Base-by-base conservation (phyloP, 2,329 filamentous ascomycete species). In the Daldinia sp. region DNA sequence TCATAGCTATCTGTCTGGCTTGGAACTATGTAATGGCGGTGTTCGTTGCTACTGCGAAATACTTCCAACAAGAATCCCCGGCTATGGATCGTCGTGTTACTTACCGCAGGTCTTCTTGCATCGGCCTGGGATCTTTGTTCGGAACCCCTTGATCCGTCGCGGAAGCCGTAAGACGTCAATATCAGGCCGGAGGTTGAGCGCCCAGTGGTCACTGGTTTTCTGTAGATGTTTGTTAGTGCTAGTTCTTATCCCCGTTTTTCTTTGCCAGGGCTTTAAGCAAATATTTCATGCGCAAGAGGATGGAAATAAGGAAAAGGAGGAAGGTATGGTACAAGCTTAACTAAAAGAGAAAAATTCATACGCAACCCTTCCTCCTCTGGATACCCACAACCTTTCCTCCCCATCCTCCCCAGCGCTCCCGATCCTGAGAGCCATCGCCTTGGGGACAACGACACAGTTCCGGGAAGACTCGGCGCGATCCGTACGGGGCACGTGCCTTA, bases 191-290 rank as follows among this genome's bases (percentile, higher is more conserved):
- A 71, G 69, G 37, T 58, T 64, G 2, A 71, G 61, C 32, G 68
- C 66, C 63, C 62, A 61, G 64, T 72, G 71, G 10, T 60, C 34
- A 2, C 27, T 58, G 50, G 45, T 56, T 11, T 17, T 52, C 68
- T 69, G 25, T 11, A 23, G 17, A 10, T 29, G 7, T 0, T 29
- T 27, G 25, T 51, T 39, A 50, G 47, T 50, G 3, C 4, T 51
- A 27, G 3, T 25, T 21, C 25, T 15, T n/a, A 30, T 19, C 21
- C 21, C 23, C 13, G 29, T 41, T 48, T 17, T 4, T 17, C 25
- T 10, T 17, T 13, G 13, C 5, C 3, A 30, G 23, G 3, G 25
- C 5, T 25, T 1, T 21, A 6, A 27, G 27, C 10, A n/a, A n/a
- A n/a, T n/a, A n/a, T n/a, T n/a, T n/a, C n/a, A 32, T 13, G 17